Evolutionary conservation across 2,329 filamentous ascomycete genomes (phyloP).

Genomic region (Sporothrix curviconia): DNA sequence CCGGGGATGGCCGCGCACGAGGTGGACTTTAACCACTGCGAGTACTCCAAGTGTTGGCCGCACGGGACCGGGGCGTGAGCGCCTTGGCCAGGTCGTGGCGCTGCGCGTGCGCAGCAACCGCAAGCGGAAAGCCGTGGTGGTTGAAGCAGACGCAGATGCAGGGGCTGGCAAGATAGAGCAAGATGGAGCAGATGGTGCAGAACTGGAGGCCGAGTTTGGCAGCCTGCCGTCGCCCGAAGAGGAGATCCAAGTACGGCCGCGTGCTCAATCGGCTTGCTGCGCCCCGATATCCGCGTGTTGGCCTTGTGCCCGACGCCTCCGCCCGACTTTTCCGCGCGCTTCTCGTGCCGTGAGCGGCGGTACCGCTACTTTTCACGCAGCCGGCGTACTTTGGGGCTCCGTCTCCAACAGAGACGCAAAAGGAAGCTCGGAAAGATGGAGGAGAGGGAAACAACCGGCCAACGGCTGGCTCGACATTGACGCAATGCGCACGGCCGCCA

Average conservation of each 20-base stretch:
- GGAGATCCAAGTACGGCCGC: conserved; percentile 75
- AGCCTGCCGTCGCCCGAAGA: not conserved
- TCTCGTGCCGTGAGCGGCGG: conserved; percentile 82
- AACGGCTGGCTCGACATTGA: conserved; percentile 82
- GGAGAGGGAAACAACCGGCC: too few species aligned
- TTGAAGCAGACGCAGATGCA: conserved; percentile 2
- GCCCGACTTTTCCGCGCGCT: conserved; percentile 76
- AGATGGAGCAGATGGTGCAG: conserved; percentile 23
- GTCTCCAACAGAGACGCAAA: conserved; percentile 47
- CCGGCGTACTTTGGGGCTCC: conserved; percentile 60
- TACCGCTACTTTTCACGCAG: conserved; percentile 99
- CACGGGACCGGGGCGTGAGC: conserved; percentile 87
- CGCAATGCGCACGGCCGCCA: conserved; percentile 77
- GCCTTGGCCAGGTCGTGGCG: conserved; percentile 90
- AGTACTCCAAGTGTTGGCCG: conserved; percentile 94
- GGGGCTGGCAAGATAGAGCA: conserved; percentile 12
- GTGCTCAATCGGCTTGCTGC: conserved; percentile 82
- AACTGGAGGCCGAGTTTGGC: conserved; percentile 46
- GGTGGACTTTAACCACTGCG: conserved; percentile 74
- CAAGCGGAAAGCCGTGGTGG: conserved; percentile 9
- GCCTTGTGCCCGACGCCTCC: conserved; percentile 89
- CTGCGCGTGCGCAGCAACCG: conserved; percentile 74
- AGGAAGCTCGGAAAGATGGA: conserved; percentile 20
- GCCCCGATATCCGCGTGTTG: conserved; percentile 79
- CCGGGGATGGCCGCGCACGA: conserved; percentile 39